phyloP scores from a whole-genome alignment of 208 protist genomes.

The Jaenimonas drosophilae region DNA sequence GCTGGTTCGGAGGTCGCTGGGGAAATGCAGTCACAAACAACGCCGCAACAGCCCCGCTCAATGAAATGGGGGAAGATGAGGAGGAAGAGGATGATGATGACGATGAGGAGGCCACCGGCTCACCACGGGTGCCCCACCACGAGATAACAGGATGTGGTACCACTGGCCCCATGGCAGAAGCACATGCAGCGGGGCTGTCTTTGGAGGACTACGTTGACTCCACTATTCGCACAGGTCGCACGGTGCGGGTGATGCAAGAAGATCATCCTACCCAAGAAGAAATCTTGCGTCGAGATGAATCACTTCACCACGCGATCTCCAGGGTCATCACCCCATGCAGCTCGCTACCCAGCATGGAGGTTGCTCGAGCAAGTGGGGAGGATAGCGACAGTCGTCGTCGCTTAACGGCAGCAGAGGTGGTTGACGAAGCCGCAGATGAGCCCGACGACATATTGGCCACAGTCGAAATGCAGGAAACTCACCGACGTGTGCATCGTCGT shows the following conservation, averaged over 20 bases:
- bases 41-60: too few relatives aligned
- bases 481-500: slow-evolving; percentile 29
- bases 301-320: too few relatives aligned
- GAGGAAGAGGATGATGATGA: too few relatives aligned
- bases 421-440: background rate
- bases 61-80: too few relatives aligned
- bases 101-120: too few relatives aligned
- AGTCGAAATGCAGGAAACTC: background rate
- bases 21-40: too few relatives aligned
- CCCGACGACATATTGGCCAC: background rate
- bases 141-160: background rate
- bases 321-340: too few relatives aligned
- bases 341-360: background rate
- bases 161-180: background rate
- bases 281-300: too few relatives aligned
- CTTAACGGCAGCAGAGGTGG: too few relatives aligned
- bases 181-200: slow-evolving; percentile 6
- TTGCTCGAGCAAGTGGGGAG: background rate
- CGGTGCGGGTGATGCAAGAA: slow-evolving; percentile 21
- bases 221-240: slow-evolving; percentile 21
- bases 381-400: too few relatives aligned
- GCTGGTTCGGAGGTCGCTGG: too few relatives aligned
- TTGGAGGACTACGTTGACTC: slow-evolving; percentile 25
- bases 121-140: too few relatives aligned
- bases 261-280: background rate